These are phyloP conservation scores for Syzygium oleosum DNA, from an alignment of 345 rosid species.

Conservation along the genomic window DNA sequence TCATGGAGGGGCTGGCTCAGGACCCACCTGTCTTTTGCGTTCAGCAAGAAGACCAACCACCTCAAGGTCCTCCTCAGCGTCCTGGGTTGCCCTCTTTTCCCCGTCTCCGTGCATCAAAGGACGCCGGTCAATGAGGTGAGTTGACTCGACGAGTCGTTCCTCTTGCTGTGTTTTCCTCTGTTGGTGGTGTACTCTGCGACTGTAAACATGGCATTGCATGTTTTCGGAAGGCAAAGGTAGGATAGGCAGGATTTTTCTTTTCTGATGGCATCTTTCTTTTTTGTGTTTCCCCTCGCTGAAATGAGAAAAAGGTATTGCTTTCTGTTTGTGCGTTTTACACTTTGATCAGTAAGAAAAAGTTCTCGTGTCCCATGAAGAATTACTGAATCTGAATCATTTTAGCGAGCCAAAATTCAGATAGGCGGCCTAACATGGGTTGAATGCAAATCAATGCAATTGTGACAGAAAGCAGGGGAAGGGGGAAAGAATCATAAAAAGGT, in stretches of 20 bases:
- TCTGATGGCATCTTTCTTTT: neutral
- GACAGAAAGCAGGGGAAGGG: neutral
- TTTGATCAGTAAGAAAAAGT: neutral
- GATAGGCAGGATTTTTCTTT: neutral
- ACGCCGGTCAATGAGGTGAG: constrained; percentile 40
- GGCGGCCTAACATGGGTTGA: neutral
- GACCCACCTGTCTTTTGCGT: constrained; percentile 39
- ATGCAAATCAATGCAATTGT: neutral
- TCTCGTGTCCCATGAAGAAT: neutral
- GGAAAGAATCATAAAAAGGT: neutral
- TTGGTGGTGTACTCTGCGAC: neutral
- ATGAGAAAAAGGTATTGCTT: neutral
- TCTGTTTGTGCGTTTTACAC: neutral
- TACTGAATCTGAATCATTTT: neutral
- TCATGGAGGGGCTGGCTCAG: constrained; percentile 76
- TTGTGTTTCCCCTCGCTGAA: neutral
- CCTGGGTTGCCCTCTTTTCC: constrained; percentile 88
- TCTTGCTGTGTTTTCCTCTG: neutral
- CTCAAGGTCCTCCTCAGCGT: constrained; percentile 67
- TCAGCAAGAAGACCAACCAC: constrained; percentile 32
- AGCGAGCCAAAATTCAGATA: neutral
- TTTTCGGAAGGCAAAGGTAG: neutral
- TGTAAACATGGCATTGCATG: neutral
- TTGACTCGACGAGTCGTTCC: neutral
- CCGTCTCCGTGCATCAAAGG: constrained; percentile 43